Percentiles rank a stretch among this genome's conserved stretches.
phyloP scores from a whole-genome alignment of 2,329 filamentous ascomycete genomes.

The Trichophyton benhamiae region DNA sequence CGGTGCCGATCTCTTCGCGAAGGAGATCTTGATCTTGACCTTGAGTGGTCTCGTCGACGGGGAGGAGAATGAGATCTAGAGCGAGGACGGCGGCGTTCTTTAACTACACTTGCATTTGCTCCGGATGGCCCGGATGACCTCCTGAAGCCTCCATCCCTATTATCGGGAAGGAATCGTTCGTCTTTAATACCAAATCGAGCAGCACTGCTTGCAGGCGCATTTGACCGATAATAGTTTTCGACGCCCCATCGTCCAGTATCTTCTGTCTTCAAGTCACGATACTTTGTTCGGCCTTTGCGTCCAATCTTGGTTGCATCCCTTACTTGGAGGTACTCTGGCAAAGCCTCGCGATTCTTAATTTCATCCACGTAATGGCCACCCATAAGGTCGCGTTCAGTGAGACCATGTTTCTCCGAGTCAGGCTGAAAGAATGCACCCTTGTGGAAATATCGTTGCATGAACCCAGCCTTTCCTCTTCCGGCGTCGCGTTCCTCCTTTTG shows the following conservation, averaged over 20 bases:
- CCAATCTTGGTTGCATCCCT: slow-evolving; percentile 89
- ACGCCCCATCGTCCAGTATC: slow-evolving; percentile 77
- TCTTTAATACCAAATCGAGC: slow-evolving; percentile 31
- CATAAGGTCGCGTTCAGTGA: slow-evolving; percentile 75
- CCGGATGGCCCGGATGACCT: slow-evolving; percentile 29
- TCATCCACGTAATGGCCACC: slow-evolving; percentile 74
- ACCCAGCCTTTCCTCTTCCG: slow-evolving; percentile 65
- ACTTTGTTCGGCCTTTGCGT: slow-evolving; percentile 80
- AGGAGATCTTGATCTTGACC: slow-evolving; percentile 30
- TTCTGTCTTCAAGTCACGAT: slow-evolving; percentile 75
- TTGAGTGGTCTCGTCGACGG: slow-evolving; percentile 11
- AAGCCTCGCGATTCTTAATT: slow-evolving; percentile 62
- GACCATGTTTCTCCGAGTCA: slow-evolving; percentile 59
- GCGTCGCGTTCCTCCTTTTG: slow-evolving; percentile 70
- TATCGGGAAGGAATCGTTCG: slow-evolving; percentile 37
- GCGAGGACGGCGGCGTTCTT: slow-evolving; percentile 24
- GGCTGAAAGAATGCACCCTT: slow-evolving; percentile 92
- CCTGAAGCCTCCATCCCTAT: slow-evolving; percentile 20
- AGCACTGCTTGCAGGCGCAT: slow-evolving; percentile 17
- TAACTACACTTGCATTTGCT: slow-evolving; percentile 35
- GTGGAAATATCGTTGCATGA: slow-evolving; percentile 94
- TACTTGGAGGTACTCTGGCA: slow-evolving; percentile 86
- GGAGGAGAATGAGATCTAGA: slow-evolving; percentile 20
- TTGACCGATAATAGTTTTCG: slow-evolving; percentile 31
- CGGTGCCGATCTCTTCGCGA: slow-evolving; percentile 33